Evolutionary conservation across 352 stramenopile species (phyloP).

Genomic region (Pythium guiyangense): DNA sequence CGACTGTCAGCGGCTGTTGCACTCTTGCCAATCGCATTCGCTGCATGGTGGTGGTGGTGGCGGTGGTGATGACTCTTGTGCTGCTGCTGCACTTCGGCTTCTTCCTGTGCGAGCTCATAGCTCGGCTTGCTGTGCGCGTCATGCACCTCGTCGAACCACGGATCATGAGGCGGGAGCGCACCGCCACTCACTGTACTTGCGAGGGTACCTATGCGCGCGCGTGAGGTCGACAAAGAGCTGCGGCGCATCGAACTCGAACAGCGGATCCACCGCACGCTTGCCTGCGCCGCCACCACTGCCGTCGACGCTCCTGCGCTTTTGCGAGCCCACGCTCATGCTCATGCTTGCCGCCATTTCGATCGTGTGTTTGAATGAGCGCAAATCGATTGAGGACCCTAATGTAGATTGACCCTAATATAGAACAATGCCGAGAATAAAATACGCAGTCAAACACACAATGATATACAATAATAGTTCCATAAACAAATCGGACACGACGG

Average conservation of each 20-base stretch:
- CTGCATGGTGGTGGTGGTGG: not conserved
- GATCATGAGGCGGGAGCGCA: constrained; percentile 27
- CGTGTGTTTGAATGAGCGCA: too few species aligned
- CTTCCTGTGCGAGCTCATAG: constrained; percentile 37
- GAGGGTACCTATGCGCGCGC: constrained; percentile 11
- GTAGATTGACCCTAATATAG: too few species aligned
- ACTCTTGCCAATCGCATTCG: not conserved
- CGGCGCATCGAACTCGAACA: constrained; percentile 77
- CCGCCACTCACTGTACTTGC: not conserved
- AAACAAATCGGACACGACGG: too few species aligned
- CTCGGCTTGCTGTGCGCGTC: constrained; percentile 49
- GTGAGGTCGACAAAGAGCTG: constrained; percentile 52
- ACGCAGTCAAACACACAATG: too few species aligned
- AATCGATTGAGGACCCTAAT: too few species aligned
- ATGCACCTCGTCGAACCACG: constrained; percentile 67
- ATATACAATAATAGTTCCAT: too few species aligned
- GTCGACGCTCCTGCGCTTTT: constrained; percentile 10
- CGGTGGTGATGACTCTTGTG: not conserved
- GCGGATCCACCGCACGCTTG: constrained; percentile 28
- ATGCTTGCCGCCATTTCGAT: not conserved
- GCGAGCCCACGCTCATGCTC: too few species aligned
- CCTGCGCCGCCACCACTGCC: not conserved
- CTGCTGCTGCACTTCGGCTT: constrained; percentile 15
- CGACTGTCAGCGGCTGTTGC: not conserved
- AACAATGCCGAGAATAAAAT: too few species aligned